Conservation (phyloP, 2,329 filamentous ascomycete species). For the Talaromyces sp. region DNA sequence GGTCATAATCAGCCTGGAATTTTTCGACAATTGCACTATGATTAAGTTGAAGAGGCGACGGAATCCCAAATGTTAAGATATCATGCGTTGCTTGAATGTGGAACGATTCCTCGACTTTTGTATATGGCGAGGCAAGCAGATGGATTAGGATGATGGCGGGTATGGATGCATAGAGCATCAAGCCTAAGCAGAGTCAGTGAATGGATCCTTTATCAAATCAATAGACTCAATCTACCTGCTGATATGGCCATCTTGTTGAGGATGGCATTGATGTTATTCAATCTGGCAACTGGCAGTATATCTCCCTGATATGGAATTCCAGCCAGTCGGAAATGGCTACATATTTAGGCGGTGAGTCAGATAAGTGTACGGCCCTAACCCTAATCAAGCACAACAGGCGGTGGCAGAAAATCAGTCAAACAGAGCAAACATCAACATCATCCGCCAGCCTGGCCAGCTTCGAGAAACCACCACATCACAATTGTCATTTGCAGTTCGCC, state of each 20-base stretch:
- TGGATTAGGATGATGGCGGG: slow-evolving; percentile 65
- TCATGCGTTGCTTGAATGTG: slow-evolving; percentile 94
- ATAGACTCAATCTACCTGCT: too few relatives aligned
- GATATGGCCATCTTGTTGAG: too few relatives aligned
- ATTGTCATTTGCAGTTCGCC: neutral
- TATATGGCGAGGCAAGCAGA: slow-evolving; percentile 75
- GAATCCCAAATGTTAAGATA: slow-evolving; percentile 75
- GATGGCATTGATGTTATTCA: too few relatives aligned
- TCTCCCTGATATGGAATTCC: too few relatives aligned
- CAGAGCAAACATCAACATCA: slow-evolving; percentile 13
- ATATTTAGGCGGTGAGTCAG: too few relatives aligned
- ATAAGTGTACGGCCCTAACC: too few relatives aligned
- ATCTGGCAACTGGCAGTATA: too few relatives aligned
- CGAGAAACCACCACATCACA: neutral
- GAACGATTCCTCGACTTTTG: slow-evolving; percentile 98
- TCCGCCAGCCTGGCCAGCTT: slow-evolving; percentile 16
- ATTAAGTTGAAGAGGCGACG: slow-evolving; percentile 30
- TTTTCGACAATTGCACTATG: neutral
- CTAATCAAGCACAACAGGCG: too few relatives aligned
- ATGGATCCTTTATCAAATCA: too few relatives aligned
- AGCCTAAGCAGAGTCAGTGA: too few relatives aligned
- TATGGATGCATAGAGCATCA: slow-evolving; percentile 51
- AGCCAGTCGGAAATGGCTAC: too few relatives aligned
- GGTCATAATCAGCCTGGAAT: slow-evolving; percentile 69
- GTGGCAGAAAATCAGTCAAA: slow-evolving; percentile 10